Percentiles rank a stretch among this genome's conserved stretches.
These are phyloP conservation scores for Globisporangium sylvaticum DNA, from an alignment of 352 stramenopile genomes.

Conservation along the genomic window DNA sequence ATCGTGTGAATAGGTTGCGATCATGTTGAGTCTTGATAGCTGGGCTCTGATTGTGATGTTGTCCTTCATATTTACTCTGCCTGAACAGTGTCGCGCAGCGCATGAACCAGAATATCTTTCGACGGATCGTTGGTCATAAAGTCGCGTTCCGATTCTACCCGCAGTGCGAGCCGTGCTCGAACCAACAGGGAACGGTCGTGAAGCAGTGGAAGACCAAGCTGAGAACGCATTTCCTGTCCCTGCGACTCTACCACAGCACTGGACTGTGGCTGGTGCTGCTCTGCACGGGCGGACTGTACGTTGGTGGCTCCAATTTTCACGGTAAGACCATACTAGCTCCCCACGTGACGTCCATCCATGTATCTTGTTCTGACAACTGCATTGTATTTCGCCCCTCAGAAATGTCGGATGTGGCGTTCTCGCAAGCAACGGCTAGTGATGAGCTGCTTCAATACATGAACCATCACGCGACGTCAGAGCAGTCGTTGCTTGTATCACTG, in stretches of 20 bases:
- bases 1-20: background rate
- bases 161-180: conserved; percentile 81
- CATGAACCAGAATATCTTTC: conserved; percentile 39
- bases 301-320: conserved; percentile 63
- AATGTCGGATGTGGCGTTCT: conserved; percentile 39
- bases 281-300: conserved; percentile 67
- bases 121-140: conserved; percentile 38
- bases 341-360: background rate
- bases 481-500: conserved; percentile 44
- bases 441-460: conserved; percentile 14
- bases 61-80: background rate
- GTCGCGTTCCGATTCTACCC: conserved; percentile 80
- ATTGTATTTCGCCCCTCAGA: conserved; percentile 18
- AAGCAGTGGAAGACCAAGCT: conserved; percentile 64
- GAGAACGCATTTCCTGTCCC: conserved; percentile 53
- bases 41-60: background rate
- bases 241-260: conserved; percentile 73
- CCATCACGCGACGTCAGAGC: conserved; percentile 32
- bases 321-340: conserved; percentile 12
- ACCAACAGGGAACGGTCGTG: conserved; percentile 59
- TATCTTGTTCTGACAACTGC: background rate
- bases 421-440: conserved; percentile 11
- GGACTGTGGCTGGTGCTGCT: conserved; percentile 82
- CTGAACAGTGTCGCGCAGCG: conserved; percentile 49
- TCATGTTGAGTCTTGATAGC: background rate